Evolutionary conservation across 2,329 filamentous ascomycete species (phyloP).

Genomic region (Myriosclerotinia scirpicola): DNA sequence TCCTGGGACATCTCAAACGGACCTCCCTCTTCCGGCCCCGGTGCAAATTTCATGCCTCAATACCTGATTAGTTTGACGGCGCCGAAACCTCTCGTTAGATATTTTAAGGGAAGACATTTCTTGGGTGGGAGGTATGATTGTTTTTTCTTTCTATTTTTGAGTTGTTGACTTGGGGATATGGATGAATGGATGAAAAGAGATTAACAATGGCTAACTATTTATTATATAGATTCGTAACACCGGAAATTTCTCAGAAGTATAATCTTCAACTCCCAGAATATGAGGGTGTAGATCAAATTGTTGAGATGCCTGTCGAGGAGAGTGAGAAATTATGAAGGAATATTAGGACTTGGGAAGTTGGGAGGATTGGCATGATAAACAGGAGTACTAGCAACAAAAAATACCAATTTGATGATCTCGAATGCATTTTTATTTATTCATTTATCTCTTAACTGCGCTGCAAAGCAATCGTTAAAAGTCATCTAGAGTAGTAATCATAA

Average conservation of each 20-base stretch:
- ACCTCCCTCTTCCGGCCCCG: constrained; percentile 73
- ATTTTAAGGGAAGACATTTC: constrained; percentile 87
- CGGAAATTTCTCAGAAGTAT: constrained; percentile 79
- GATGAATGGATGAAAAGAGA: too few relatives aligned
- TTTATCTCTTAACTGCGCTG: neutral
- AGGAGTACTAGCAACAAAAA: neutral
- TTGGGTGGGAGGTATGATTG: constrained; percentile 74
- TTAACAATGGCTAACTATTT: constrained; percentile 16
- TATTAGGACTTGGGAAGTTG: too few relatives aligned
- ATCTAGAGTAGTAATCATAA: constrained; percentile 8
- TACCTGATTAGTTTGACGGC: constrained; percentile 87
- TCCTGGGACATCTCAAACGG: constrained; percentile 92
- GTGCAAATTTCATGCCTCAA: constrained; percentile 76
- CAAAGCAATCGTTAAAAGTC: neutral
- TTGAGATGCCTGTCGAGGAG: constrained; percentile 62
- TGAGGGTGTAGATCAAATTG: constrained; percentile 82
- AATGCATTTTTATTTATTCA: neutral
- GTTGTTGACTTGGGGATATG: neutral
- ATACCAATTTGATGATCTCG: neutral
- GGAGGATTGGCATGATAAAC: neutral
- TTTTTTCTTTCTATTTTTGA: neutral
- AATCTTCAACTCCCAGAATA: constrained; percentile 80
- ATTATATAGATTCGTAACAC: constrained; percentile 69
- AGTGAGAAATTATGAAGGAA: constrained; percentile 44
- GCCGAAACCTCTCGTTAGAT: constrained; percentile 83